Evolutionary conservation across 768 basidiomycete species (phyloP), one percentile per base, ranked within the genome.

Genomic region (Kwoniella shandongensis): DNA sequence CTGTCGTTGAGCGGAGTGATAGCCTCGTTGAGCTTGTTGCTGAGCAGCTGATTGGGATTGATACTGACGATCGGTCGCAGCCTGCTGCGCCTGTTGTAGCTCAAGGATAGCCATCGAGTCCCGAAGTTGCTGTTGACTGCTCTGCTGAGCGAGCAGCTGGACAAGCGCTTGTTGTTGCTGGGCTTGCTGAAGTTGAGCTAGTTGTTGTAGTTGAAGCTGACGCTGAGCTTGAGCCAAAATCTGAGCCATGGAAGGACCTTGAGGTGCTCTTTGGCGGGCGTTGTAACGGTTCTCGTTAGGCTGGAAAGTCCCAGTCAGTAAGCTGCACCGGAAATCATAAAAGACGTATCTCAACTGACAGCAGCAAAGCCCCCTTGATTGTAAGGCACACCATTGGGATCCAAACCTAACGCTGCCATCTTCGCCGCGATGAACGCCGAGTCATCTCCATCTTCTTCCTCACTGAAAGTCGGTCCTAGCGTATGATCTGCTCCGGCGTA

Each of bases 381-480:
- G 41, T 61, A 61, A 3, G 59, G 59, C 40, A 48, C 49, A 7
- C 46, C 61, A 32, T 44, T 57, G 7, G 55, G 61, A 45, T 62
- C 54, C 51, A 62, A 18, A 10, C 61, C 61, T 30, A 62, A 42
- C 3, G 40, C 40, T n/a, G 60, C 63, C 69, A 70, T 70, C 49
- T 65, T 62, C 8, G 55, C 41, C 22, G 69, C 66, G 27, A 70
- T 67, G 40, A 62, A 70, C 39, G 57, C 65, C 12, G 66, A 56
- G 50, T 70, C 69, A 47, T 70, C 69, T 4, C 66, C 69, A 47
- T 70, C 69, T 51, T 67, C 69, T 23, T 70, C 69, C 17, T 67
- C 66, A 36, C 63, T 65, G 50, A 70, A 70, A 1, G 54, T 62
- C 3, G 69, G 69, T 22, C 69, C 69, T 4, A 70, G 58, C 10